phyloP scores from a whole-genome alignment of 305 asterid species.

The Fraxinus sp. region DNA sequence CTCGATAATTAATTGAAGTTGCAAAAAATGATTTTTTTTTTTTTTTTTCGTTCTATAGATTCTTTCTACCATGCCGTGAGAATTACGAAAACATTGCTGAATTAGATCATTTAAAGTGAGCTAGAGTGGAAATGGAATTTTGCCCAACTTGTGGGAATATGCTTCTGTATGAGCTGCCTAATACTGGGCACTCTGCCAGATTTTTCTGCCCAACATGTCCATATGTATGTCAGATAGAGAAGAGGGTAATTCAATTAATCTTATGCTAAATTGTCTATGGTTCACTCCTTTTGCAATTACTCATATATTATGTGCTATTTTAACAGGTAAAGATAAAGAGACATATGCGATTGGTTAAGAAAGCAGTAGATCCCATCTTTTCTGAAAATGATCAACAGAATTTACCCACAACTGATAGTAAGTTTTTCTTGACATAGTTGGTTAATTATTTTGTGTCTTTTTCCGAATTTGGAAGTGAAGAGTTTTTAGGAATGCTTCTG shows the following conservation, averaged over 20 bases:
- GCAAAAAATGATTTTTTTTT: not conserved
- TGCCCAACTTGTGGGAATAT: conserved; percentile 67
- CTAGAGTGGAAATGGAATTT: conserved; percentile 52
- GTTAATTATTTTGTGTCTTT: not conserved
- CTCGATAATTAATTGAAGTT: not conserved
- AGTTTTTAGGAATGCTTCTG: not conserved
- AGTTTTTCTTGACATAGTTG: not conserved
- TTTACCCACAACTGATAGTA: conserved; percentile 33
- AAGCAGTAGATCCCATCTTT: conserved; percentile 64
- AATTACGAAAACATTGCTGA: not conserved
- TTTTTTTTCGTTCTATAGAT: not conserved
- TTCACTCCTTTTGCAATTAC: not conserved
- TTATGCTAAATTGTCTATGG: not conserved
- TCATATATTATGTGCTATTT: not conserved
- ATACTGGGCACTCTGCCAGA: conserved; percentile 47
- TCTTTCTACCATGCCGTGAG: not conserved
- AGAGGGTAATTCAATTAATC: conserved; percentile 36
- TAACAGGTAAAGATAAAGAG: conserved; percentile 65
- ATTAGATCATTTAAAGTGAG: not conserved
- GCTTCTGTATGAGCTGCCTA: conserved; percentile 59
- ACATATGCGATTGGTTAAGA: conserved; percentile 45
- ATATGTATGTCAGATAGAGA: conserved; percentile 48
- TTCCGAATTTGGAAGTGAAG: not conserved
- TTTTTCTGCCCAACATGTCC: conserved; percentile 72
- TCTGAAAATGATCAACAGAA: conserved; percentile 48